Evolutionary conservation across 2,329 filamentous ascomycete species (phyloP).

Genomic region (Colletotrichum sp.): DNA sequence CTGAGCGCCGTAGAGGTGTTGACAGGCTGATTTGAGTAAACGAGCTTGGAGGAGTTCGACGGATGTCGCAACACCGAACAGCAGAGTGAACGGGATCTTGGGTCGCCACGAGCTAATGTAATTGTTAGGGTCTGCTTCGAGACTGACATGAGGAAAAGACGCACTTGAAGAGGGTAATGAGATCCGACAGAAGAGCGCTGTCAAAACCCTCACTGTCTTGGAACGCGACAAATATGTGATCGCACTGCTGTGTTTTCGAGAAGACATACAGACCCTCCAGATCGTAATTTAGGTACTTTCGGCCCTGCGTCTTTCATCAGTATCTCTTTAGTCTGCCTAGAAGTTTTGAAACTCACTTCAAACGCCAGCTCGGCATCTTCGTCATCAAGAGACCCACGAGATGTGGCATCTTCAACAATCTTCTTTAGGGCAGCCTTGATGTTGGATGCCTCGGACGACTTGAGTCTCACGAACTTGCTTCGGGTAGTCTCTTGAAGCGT

Average conservation of each 20-base stretch:
- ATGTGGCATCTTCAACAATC: constrained; percentile 71
- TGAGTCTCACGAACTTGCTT: constrained; percentile 69
- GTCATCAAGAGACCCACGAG: constrained; percentile 48
- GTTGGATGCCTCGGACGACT: constrained; percentile 75
- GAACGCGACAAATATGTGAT: constrained; percentile 73
- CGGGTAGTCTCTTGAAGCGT: constrained; percentile 50
- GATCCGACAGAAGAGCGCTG: constrained; percentile 71
- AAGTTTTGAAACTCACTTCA: constrained; percentile 52
- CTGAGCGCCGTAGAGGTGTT: constrained; percentile 70
- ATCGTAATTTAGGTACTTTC: constrained; percentile 78
- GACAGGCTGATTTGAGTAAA: constrained; percentile 71
- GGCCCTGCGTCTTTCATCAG: constrained; percentile 48
- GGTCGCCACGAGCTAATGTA: constrained; percentile 66
- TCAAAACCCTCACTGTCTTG: constrained; percentile 87
- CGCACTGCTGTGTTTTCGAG: constrained; percentile 55
- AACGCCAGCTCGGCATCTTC: constrained; percentile 55
- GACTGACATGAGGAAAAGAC: constrained; percentile 24
- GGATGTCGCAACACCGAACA: constrained; percentile 84
- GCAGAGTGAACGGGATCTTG: constrained; percentile 76
- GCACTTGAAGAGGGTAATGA: constrained; percentile 73
- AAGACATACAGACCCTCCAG: constrained; percentile 72
- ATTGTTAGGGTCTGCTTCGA: neutral
- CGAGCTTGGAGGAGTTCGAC: constrained; percentile 80
- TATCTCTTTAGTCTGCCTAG: neutral
- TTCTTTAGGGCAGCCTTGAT: constrained; percentile 76